phyloP scores from a whole-genome alignment of 1,139 yeast species.

The Saccharomycopsis hybrid region DNA sequence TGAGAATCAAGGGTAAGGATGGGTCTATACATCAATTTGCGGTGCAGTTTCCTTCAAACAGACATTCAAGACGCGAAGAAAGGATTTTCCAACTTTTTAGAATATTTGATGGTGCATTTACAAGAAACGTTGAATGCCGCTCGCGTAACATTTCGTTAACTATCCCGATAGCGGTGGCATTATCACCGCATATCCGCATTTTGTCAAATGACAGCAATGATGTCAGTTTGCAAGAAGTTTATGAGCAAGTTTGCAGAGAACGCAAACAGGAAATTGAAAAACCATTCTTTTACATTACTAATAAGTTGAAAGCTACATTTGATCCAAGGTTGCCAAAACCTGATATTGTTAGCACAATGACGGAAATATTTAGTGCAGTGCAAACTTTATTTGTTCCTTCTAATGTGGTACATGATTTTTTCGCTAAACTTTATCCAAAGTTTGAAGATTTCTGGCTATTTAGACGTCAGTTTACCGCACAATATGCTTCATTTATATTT shows the following conservation, averaged over 20 bases:
- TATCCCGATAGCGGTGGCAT: slow-evolving; percentile 86
- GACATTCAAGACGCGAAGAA: slow-evolving; percentile 96
- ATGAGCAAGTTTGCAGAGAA: slow-evolving; percentile 79
- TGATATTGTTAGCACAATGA: slow-evolving; percentile 80
- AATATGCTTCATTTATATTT: slow-evolving; percentile 91
- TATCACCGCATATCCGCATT: slow-evolving; percentile 91
- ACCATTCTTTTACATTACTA: slow-evolving; percentile 80
- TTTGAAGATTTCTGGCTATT: slow-evolving; percentile 97
- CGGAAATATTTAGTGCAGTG: slow-evolving; percentile 86
- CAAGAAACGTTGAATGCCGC: slow-evolving; percentile 81
- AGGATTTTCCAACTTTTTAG: slow-evolving; percentile 88
- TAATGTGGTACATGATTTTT: slow-evolving; percentile 71
- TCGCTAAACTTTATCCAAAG: slow-evolving; percentile 57
- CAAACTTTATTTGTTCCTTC: slow-evolving; percentile 86
- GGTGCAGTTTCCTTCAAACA: slow-evolving; percentile 95
- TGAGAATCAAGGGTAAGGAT: slow-evolving; percentile 89
- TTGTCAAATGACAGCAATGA: slow-evolving; percentile 79
- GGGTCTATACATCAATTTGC: slow-evolving; percentile 92
- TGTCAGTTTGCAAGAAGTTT: slow-evolving; percentile 77
- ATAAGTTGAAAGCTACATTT: slow-evolving; percentile 84
- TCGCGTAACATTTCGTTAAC: slow-evolving; percentile 82
- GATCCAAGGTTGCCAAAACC: slow-evolving; percentile 93
- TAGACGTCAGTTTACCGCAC: slow-evolving; percentile 91
- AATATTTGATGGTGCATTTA: slow-evolving; percentile 74
- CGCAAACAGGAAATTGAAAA: slow-evolving; percentile 78